These are phyloP conservation scores for Trichocomaceae sp. DNA, from an alignment of 2,329 filamentous ascomycete genomes.

Conservation along the genomic window DNA sequence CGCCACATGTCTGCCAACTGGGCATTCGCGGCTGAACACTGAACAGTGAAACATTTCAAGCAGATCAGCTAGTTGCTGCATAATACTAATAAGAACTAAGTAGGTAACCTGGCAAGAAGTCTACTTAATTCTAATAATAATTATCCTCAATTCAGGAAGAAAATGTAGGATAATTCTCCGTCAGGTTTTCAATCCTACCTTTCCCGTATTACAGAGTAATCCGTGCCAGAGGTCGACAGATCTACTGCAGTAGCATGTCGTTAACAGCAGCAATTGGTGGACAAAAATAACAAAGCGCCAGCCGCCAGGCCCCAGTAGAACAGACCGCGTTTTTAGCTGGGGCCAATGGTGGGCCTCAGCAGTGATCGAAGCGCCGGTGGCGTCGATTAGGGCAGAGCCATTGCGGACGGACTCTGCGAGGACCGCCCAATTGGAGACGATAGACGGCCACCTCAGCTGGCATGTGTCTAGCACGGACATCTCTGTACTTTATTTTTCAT, in stretches of 20 bases:
- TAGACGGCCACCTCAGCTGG: constrained; percentile 32
- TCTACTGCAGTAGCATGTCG: no score
- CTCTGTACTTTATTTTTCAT: neutral
- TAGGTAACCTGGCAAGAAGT: neutral
- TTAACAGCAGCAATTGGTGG: neutral
- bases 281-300: neutral
- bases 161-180: neutral
- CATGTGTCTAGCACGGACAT: neutral
- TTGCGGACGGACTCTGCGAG: constrained; percentile 21
- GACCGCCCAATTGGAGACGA: constrained; percentile 35
- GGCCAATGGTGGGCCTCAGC: neutral
- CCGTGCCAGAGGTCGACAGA: no score
- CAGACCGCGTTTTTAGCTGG: neutral
- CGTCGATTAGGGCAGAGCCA: constrained; percentile 8
- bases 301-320: neutral
- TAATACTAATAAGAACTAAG: neutral
- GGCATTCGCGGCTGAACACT: neutral
- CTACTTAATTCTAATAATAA: neutral
- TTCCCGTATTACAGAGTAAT: neutral
- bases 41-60: neutral
- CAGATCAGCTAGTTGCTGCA: no score
- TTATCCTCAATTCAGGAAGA: neutral
- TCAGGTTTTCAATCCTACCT: neutral
- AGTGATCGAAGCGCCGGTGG: constrained; percentile 11
- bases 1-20: constrained; percentile 8